Conservation (phyloP, 768 basidiomycete species). For the Rhodotorula toruloides region DNA sequence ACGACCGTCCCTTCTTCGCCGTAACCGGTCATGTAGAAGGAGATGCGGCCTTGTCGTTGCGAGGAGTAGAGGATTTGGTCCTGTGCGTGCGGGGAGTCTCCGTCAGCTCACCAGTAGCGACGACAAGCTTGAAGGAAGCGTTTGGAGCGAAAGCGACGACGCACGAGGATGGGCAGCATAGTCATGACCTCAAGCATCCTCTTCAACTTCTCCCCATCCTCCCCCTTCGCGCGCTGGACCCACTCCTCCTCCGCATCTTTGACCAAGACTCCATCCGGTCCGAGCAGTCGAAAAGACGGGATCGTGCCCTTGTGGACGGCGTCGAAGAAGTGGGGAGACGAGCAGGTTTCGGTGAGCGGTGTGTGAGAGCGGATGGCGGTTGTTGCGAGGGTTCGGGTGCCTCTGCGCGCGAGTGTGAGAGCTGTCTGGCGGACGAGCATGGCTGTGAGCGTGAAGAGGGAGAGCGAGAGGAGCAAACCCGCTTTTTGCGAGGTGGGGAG, state of each 20-base stretch:
- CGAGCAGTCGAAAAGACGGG: slow-evolving; percentile 79
- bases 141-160: neutral
- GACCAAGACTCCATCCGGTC: slow-evolving; percentile 67
- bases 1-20: slow-evolving; percentile 33
- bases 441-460: too few relatives aligned
- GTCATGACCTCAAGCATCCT: slow-evolving; percentile 56
- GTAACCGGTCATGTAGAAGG: slow-evolving; percentile 44
- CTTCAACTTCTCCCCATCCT: slow-evolving; percentile 43
- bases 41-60: slow-evolving; percentile 73
- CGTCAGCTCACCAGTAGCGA: slow-evolving; percentile 8
- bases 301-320: slow-evolving; percentile 49
- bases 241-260: slow-evolving; percentile 54
- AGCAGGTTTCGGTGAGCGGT: neutral
- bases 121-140: neutral
- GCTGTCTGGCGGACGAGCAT: too few relatives aligned
- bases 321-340: slow-evolving; percentile 18
- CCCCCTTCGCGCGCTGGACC: slow-evolving; percentile 16
- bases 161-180: slow-evolving; percentile 2
- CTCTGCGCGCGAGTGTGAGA: too few relatives aligned
- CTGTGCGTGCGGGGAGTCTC: neutral
- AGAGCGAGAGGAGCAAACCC: too few relatives aligned
- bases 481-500: too few relatives aligned
- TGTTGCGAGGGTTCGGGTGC: neutral
- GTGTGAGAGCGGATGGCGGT: neutral
- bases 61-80: slow-evolving; percentile 87